Conservation (phyloP, 805 yeast genomes). For the Pichia sporocuriosa region DNA sequence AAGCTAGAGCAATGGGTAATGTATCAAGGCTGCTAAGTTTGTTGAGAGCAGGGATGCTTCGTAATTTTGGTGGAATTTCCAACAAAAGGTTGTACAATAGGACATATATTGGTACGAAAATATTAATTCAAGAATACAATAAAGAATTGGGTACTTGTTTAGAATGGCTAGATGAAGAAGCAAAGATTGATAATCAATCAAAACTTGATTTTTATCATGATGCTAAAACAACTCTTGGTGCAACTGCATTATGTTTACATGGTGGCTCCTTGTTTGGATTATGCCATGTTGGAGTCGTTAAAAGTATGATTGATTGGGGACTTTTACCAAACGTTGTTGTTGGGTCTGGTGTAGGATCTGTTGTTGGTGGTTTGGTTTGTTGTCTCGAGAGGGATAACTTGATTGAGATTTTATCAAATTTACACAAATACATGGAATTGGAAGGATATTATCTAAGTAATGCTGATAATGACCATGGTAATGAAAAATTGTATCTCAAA, state of each 20-base stretch:
- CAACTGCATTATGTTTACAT: slow-evolving; percentile 84
- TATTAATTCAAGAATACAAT: slow-evolving; percentile 80
- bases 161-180: slow-evolving; percentile 24
- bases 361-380: slow-evolving; percentile 82
- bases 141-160: slow-evolving; percentile 67
- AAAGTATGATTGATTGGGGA: slow-evolving; percentile 68
- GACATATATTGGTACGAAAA: slow-evolving; percentile 83
- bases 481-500: slow-evolving; percentile 1
- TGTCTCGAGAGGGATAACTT: slow-evolving; percentile 64
- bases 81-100: slow-evolving; percentile 72
- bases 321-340: slow-evolving; percentile 79
- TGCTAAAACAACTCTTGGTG: slow-evolving; percentile 80
- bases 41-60: slow-evolving; percentile 72
- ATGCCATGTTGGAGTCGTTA: slow-evolving; percentile 89
- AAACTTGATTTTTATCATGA: slow-evolving; percentile 77
- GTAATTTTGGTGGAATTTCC: slow-evolving; percentile 90
- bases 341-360: slow-evolving; percentile 92
- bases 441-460: slow-evolving; percentile 33
- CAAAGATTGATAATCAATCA: slow-evolving; percentile 36
- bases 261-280: slow-evolving; percentile 95
- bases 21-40: slow-evolving; percentile 52
- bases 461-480: slow-evolving; percentile 31
- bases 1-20: slow-evolving; percentile 57
- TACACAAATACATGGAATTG: slow-evolving; percentile 22
- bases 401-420: slow-evolving; percentile 34